Evolutionary conservation across 192 early-diverging fungal species (phyloP).

Genomic region (Backusella luteola): DNA sequence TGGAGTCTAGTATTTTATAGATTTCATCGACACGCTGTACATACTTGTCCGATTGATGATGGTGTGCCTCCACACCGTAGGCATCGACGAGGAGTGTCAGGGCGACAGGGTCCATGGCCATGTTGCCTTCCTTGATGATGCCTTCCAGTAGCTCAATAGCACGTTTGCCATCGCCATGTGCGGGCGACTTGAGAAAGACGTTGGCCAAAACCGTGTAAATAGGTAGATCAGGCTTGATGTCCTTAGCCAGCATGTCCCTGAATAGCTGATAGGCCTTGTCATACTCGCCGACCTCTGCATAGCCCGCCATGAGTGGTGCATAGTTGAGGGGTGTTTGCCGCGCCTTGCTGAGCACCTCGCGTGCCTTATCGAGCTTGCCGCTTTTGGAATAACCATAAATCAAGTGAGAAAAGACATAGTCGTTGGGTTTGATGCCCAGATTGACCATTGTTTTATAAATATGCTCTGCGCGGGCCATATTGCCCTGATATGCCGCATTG

Average conservation of each 20-base stretch:
- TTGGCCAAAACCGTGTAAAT: conserved; percentile 27
- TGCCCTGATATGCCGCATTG: conserved; percentile 13
- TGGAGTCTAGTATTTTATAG: neutral
- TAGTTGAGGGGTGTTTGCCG: conserved; percentile 17
- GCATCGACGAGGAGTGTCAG: conserved; percentile 13
- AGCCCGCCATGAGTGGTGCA: conserved; percentile 21
- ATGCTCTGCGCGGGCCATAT: conserved; percentile 14
- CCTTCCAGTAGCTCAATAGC: conserved; percentile 3
- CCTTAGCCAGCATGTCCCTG: conserved; percentile 15
- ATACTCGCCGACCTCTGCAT: conserved; percentile 11
- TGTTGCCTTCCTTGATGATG: neutral
- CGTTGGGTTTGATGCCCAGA: conserved; percentile 17
- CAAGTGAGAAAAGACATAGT: conserved; percentile 22
- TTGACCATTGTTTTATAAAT: conserved; percentile 9
- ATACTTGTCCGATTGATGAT: neutral
- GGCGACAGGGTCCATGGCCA: neutral
- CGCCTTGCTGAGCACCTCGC: neutral
- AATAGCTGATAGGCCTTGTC: conserved; percentile 18
- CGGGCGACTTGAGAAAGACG: conserved; percentile 10
- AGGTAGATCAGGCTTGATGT: conserved; percentile 9
- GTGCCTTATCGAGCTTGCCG: conserved; percentile 20
- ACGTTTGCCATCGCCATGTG: neutral
- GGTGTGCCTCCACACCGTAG: conserved; percentile 5
- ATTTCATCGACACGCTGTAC: neutral
- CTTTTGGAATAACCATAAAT: conserved; percentile 18